Evolutionary conservation across 805 yeast genomes (phyloP), one percentile per base, ranked within the genome.

Genomic region (Metschnikowia bowlesiae): DNA sequence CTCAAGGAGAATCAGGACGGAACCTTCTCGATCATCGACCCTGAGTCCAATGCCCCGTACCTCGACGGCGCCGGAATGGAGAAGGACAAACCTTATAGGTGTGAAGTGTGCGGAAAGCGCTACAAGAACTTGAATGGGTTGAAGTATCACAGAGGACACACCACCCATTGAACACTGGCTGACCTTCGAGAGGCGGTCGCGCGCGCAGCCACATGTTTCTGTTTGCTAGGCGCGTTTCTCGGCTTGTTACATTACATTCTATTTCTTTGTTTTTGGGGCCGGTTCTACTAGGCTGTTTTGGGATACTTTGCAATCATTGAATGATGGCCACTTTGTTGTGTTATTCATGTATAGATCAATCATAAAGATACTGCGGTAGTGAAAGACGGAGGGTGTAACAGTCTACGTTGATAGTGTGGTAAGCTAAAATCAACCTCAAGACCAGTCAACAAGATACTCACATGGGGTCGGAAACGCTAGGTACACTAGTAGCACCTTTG

Each of bases 31-130:
- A 90, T 92, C 37, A 87, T 92, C 53, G 97, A 94, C 68, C 99
- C 99, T 10, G 89, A 84, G 62, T 78, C 84, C 36, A 89, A 89
- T 62, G 81, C 90, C 50, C 96, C 96, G 8, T 89, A 88, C 65
- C 88, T 92, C 38, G 96, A 92, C 66, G 96, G 96, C 5, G 85
- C 89, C 70, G 96, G 91, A 22, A 80, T 89, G 81, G 99, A 94
- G 68, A 91, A 89, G 74, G 99, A 94, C 74, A 94, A 94, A 73
- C 99, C 99, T 36, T 94, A 92, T 68, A 80, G 97, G 64, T 94
- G 99, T 71, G 98, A 94, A 71, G 96, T 92, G 39, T 94, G 99
- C 72, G 98, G 98, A 52, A 94, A 92, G 71, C 76, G 99, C 50
- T 94, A 94, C 74, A 94, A 94, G 77, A 94, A 94, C 64, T 75